Evolutionary conservation across 805 yeast genomes (phyloP).

Genomic region (Scheffersomyces coipomensis): DNA sequence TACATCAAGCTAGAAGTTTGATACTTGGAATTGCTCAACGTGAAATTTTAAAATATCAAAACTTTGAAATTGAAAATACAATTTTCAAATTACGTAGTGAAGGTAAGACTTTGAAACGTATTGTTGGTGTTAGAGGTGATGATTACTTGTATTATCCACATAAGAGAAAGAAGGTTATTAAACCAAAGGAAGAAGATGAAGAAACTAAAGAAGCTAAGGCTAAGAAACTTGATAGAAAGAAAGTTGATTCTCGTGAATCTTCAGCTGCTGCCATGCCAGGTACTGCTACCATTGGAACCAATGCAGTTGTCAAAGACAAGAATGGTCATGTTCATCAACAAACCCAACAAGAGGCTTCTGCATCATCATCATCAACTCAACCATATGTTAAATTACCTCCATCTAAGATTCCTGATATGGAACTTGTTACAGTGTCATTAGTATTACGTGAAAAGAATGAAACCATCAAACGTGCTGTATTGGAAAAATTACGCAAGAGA

Average conservation of each 20-base stretch:
- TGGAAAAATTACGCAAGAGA: slow-evolving; percentile 75
- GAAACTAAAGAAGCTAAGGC: slow-evolving; percentile 13
- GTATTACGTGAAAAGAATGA: slow-evolving; percentile 72
- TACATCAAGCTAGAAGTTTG: slow-evolving; percentile 71
- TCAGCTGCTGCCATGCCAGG: slow-evolving; percentile 7
- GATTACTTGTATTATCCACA: slow-evolving; percentile 81
- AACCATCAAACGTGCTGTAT: slow-evolving; percentile 79
- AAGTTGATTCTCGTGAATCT: slow-evolving; percentile 12
- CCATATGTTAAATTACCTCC: slow-evolving; percentile 87
- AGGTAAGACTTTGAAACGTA: slow-evolving; percentile 72
- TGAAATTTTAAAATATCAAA: slow-evolving; percentile 62
- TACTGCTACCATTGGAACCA: slow-evolving; percentile 10
- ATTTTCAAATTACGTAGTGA: slow-evolving; percentile 72
- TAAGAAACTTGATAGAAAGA: slow-evolving; percentile 16
- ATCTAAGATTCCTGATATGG: slow-evolving; percentile 91
- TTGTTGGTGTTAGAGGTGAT: slow-evolving; percentile 74
- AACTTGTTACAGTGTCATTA: slow-evolving; percentile 76
- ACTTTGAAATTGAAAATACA: slow-evolving; percentile 58
- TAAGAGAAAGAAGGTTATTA: slow-evolving; percentile 58
- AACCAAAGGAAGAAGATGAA: slow-evolving; percentile 32
- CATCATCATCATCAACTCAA: slow-evolving; percentile 39
- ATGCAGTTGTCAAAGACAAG: slow-evolving; percentile 13
- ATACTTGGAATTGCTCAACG: slow-evolving; percentile 71
- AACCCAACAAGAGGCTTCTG: slow-evolving; percentile 7
- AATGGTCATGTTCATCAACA: slow-evolving; percentile 4